Evolutionary conservation across 176 grass and related monocot species (phyloP).

Genomic region (Rhynchospora tenuis): DNA sequence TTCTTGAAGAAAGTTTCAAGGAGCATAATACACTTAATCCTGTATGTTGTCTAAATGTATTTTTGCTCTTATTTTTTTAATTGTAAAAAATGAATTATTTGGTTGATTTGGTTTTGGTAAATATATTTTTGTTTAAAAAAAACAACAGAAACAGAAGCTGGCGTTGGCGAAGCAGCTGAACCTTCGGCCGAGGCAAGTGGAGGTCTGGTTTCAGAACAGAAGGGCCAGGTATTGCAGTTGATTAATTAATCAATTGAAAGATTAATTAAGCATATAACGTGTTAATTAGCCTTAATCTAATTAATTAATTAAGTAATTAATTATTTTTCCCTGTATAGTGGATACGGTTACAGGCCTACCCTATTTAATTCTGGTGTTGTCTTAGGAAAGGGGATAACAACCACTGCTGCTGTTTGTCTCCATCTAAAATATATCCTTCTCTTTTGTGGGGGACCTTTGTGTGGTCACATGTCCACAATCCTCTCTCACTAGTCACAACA

Average conservation of each 20-base stretch:
- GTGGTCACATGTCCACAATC: slow-evolving; percentile 1
- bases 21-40: slow-evolving; percentile 89
- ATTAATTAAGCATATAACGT: slow-evolving; percentile 5
- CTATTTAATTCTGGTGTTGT: slow-evolving; percentile 18
- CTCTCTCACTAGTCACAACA: not conserved
- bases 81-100: not conserved
- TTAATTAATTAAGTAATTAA: not conserved
- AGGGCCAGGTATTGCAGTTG: slow-evolving; percentile 51
- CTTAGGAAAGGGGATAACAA: slow-evolving; percentile 22
- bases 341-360: not conserved
- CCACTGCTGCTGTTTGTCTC: slow-evolving; percentile 20
- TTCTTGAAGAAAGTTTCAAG: slow-evolving; percentile 91
- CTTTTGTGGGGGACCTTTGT: slow-evolving; percentile 5
- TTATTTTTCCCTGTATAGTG: not conserved
- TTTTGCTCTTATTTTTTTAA: not conserved
- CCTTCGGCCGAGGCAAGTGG: slow-evolving; percentile 77
- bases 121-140: not conserved
- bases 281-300: not conserved
- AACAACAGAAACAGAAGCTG: slow-evolving; percentile 70
- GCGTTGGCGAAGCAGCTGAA: slow-evolving; percentile 76
- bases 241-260: slow-evolving; percentile 7
- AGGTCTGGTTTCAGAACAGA: slow-evolving; percentile 99
- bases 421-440: slow-evolving; percentile 13
- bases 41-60: slow-evolving; percentile 31
- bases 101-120: not conserved